phyloP scores from a whole-genome alignment of 1,284 basidiomycete species.

The Coniferiporia weirii region DNA sequence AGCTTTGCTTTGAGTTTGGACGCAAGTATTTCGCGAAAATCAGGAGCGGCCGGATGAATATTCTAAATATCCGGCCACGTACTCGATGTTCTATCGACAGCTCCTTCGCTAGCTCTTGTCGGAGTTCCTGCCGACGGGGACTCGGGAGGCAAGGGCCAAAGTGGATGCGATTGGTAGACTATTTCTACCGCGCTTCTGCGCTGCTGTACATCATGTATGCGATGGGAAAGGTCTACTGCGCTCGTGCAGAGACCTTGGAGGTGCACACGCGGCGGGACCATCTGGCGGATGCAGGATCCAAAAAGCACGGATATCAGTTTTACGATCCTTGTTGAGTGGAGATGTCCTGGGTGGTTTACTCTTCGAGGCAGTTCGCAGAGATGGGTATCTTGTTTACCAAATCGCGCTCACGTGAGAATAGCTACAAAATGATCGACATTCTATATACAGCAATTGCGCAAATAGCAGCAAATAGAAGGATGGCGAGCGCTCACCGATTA shows the following conservation, averaged over 20 bases:
- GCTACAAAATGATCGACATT: no score
- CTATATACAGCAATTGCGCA: no score
- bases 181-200: conserved; percentile 48
- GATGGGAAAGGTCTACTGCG: conserved; percentile 26
- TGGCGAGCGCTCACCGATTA: no score
- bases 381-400: no score
- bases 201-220: conserved; percentile 42
- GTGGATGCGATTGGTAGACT: conserved; percentile 45
- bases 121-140: background rate
- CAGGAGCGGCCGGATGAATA: background rate
- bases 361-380: no score
- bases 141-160: conserved; percentile 43
- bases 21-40: background rate
- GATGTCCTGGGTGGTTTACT: no score
- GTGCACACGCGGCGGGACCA: background rate
- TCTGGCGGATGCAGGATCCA: background rate
- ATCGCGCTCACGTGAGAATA: no score
- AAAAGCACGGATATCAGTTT: background rate
- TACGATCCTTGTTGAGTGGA: no score
- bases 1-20: conserved; percentile 21
- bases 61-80: background rate
- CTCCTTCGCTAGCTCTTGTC: background rate
- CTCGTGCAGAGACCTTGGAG: conserved; percentile 16
- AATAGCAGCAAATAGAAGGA: no score
- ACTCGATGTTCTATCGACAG: background rate